These are phyloP conservation scores for Trichoderma parareesei DNA, from an alignment of 495 filamentous ascomycete genomes.

Conservation along the genomic window DNA sequence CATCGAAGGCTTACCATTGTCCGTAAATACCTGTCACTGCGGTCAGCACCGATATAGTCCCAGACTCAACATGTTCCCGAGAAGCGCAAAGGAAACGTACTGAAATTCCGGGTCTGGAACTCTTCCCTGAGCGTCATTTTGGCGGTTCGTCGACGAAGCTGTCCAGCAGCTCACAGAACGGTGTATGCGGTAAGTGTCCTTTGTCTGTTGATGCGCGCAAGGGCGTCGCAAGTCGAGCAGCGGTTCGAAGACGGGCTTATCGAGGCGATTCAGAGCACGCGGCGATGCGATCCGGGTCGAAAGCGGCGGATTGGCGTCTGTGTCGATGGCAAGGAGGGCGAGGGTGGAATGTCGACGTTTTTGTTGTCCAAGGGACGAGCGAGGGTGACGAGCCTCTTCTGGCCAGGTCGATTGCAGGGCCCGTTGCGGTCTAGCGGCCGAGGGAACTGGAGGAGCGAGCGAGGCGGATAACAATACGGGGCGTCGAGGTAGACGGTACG, in stretches of 20 bases:
- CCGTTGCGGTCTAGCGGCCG: constrained; percentile 3
- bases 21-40: constrained; percentile 81
- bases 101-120: constrained; percentile 95
- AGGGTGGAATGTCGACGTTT: constrained; percentile 1
- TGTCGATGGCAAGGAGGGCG: constrained; percentile 5
- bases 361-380: constrained; percentile 4
- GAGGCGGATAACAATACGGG: neutral
- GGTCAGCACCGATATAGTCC: constrained; percentile 21
- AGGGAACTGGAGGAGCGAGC: neutral
- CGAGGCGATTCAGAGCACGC: neutral
- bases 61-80: neutral
- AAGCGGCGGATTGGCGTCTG: neutral
- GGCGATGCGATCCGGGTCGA: neutral
- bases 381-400: constrained; percentile 6
- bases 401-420: constrained; percentile 2
- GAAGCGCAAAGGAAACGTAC: constrained; percentile 46
- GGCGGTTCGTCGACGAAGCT: constrained; percentile 13
- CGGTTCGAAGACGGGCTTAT: neutral
- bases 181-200: neutral
- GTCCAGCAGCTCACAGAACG: neutral
- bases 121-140: constrained; percentile 56
- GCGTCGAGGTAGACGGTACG: neutral
- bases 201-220: neutral
- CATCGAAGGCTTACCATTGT: constrained; percentile 73
- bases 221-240: neutral